Base-by-base conservation (phyloP, 805 yeast species). In the Kodamaea kaohsiungensis region DNA sequence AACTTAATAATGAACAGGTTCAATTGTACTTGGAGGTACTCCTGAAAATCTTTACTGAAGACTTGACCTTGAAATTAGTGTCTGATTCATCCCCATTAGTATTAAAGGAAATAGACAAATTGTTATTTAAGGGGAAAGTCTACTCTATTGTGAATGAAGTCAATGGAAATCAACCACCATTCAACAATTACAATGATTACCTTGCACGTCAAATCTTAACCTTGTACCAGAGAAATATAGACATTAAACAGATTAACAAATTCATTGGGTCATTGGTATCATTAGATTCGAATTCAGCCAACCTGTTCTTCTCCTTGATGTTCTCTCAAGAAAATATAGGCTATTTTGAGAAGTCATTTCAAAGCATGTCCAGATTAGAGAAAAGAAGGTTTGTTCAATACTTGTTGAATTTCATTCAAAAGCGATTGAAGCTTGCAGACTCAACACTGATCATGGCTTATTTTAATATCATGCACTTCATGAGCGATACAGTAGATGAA, bases 81-180 rank as follows among this genome's bases (percentile, higher is more conserved):
- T 10, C n/a, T 8, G 15, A 9, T 1, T 15, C 53, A 18, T 12
- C 52, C 3, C 48, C 53, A 2, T 25, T 62, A 6, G 65, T 65
- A 33, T 35, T 55, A 7, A 66, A 65, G 45, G 79, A 75, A 53
- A 55, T 72, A n/a, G 78, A 73, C 48, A 70, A 70, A 49, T 58
- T 75, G 4, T n/a, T 76, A 8, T 75, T 69, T 56, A 72, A 64
- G 45, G 79, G 79, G 0, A 64, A 60, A 46, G 49, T 59, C 9
- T 69, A 63, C 45, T 53, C 72, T 0, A 50, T 67, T 12, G 55
- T 66, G 13, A 65, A 63, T 35, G 77, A 73, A 53, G 57, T 61
- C 48, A 22, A 48, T 51, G 30, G 47, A 49, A 16, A 50, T 52
- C 8, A 58, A 57, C 48, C 33, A 16, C 15, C 56, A 59, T 40